A percentile compares a stretch with the other conserved stretches of the same genome.
Evolutionary conservation across 495 filamentous ascomycete species (phyloP).

Genomic region (Amphirosellinia nigrospora): DNA sequence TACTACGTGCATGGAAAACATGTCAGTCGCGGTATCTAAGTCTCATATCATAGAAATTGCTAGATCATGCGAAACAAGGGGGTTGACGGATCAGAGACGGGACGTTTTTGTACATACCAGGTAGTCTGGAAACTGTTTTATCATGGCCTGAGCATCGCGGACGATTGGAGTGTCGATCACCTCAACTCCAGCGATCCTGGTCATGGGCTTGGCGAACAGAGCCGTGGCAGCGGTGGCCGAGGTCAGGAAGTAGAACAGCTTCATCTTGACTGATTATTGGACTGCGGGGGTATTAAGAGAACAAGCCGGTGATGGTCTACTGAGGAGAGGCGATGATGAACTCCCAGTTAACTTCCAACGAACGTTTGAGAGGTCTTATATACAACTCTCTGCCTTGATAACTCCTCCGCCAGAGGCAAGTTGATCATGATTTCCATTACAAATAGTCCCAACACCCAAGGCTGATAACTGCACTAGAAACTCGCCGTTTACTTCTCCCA

Average conservation of each 20-base stretch:
- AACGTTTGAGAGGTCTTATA: constrained; percentile 1
- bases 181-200: constrained; percentile 33
- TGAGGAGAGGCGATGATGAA: background rate
- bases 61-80: constrained; percentile 35
- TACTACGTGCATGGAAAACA: no score
- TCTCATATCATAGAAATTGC: no score
- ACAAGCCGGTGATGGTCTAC: background rate
- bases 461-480: background rate
- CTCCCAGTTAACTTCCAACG: background rate
- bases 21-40: no score
- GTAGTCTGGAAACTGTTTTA: constrained; percentile 40
- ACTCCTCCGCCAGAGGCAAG: background rate
- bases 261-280: constrained; percentile 18
- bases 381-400: constrained; percentile 3
- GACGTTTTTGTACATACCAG: constrained; percentile 34
- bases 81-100: no score
- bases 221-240: constrained; percentile 16
- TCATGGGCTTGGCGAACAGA: constrained; percentile 4
- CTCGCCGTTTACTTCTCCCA: background rate
- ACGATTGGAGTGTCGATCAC: constrained; percentile 35
- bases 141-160: constrained; percentile 44
- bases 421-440: background rate
- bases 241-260: constrained; percentile 15
- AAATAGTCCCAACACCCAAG: background rate
- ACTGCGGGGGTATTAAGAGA: background rate